Evolutionary conservation across 768 basidiomycete genomes (phyloP), one percentile per base, ranked within the genome.

Genomic region (Naematelia aurantialba): DNA sequence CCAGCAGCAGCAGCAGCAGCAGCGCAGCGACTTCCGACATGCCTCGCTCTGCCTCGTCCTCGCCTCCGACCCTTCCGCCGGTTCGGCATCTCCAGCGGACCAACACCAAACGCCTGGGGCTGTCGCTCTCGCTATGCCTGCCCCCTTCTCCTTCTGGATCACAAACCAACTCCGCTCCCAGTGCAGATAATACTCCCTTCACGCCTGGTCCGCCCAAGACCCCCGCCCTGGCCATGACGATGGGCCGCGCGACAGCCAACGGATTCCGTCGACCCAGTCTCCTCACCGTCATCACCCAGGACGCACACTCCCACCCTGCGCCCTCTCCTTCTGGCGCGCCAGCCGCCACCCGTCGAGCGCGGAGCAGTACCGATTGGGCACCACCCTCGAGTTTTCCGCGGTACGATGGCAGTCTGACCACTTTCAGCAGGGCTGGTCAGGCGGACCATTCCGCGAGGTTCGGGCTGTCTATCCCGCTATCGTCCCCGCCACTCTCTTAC

Each of bases 121-220:
- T 58, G 24, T 34, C 57, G 14, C 48, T 58, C 21, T 48, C 46
- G 21, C 46, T 48, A 44, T 30, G 39, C 10, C 14, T 52, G 12
- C 30, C 53, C 29, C 21, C 42, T 22, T 25, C 13, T 4, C 55
- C 50, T 29, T 55, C 44, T 13, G 45, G 22, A 8, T 25, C 24
- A 17, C 14, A 26, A 14, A 30, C 52, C 10, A 26, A 29, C 5
- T 24, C 22, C 24, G 5, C 19, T 22, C 11, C 48, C 25, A 44
- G 34, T n/a, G 11, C 25, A 3, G 62, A 63, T 52, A 54, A 39
- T 45, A 68, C 66, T 10, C 70, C 70, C 4, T 67, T 59, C 54
- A 69, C 70, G 2, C 70, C 70, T 17, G 70, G 70, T 52, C 68
- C 68, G 24, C 64, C 70, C 45, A 65, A 64, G 45, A 67, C 70